phyloP scores from a whole-genome alignment of 2,329 filamentous ascomycete species.

The Blastomyces parvus region DNA sequence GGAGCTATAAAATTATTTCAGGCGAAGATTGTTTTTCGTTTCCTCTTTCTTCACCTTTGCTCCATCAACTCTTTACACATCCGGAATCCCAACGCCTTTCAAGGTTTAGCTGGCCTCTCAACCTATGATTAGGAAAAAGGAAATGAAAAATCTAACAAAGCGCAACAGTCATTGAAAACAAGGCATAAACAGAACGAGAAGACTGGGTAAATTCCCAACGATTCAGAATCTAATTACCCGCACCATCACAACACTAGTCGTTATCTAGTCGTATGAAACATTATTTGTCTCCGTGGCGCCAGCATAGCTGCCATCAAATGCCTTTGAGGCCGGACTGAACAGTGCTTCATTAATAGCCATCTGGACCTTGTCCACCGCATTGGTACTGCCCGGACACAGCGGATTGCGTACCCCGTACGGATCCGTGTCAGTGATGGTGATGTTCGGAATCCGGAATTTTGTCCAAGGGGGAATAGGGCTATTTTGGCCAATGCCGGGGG shows the following conservation, averaged over 20 bases:
- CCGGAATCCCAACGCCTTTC: background rate
- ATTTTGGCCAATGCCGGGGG: constrained; percentile 19
- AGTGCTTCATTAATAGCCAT: constrained; percentile 9
- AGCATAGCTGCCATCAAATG: background rate
- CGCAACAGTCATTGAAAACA: background rate
- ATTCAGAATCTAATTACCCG: background rate
- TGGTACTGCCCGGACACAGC: constrained; percentile 6
- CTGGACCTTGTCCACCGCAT: constrained; percentile 11
- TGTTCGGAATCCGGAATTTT: constrained; percentile 11
- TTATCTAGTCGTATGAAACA: background rate
- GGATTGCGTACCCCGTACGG: constrained; percentile 11
- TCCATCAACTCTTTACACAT: background rate
- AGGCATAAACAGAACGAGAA: background rate
- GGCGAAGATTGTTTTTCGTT: background rate
- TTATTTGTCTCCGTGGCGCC: background rate
- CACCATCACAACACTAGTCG: background rate
- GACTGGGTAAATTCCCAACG: background rate
- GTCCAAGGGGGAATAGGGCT: background rate
- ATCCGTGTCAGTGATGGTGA: constrained; percentile 15
- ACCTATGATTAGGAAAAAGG: background rate
- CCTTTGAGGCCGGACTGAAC: constrained; percentile 12
- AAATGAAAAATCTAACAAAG: background rate
- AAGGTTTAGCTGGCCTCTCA: background rate
- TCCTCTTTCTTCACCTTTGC: background rate
- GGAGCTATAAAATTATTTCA: background rate